Evolutionary conservation across 495 filamentous ascomycete species (phyloP).

Genomic region (Hypoxylon trugodes): DNA sequence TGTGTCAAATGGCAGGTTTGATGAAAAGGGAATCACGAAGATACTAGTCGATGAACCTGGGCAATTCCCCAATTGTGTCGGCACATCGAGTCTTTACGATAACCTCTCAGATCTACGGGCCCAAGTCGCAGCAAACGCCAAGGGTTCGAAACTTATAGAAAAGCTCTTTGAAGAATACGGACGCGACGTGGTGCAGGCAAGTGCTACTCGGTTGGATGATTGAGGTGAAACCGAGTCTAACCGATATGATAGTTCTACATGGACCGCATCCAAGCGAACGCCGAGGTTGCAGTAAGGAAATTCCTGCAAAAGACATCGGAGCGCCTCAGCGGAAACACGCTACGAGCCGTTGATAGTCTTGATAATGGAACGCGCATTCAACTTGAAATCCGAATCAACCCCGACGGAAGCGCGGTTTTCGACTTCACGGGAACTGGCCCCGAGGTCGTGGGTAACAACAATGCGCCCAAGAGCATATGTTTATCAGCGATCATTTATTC

Average conservation of each 20-base stretch:
- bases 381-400: slow-evolving; percentile 44
- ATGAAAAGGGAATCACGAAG: slow-evolving; percentile 45
- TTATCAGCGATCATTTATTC: slow-evolving; percentile 38
- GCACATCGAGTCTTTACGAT: slow-evolving; percentile 42
- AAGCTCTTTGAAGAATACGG: slow-evolving; percentile 40
- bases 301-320: slow-evolving; percentile 32
- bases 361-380: slow-evolving; percentile 48
- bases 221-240: background rate
- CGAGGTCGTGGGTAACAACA: slow-evolving; percentile 41
- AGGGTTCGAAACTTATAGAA: slow-evolving; percentile 41
- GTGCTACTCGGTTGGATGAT: background rate
- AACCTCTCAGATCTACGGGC: slow-evolving; percentile 48
- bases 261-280: slow-evolving; percentile 45
- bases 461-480: slow-evolving; percentile 39
- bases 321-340: slow-evolving; percentile 9
- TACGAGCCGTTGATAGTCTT: slow-evolving; percentile 43
- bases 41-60: slow-evolving; percentile 44
- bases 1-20: slow-evolving; percentile 40
- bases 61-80: slow-evolving; percentile 42
- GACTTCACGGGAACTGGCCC: slow-evolving; percentile 49
- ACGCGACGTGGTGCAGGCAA: slow-evolving; percentile 35
- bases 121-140: slow-evolving; percentile 46
- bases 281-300: slow-evolving; percentile 39
- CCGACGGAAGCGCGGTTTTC: slow-evolving; percentile 41
- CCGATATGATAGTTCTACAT: slow-evolving; percentile 38